Percentiles rank a stretch among this genome's conserved stretches.
These are phyloP conservation scores for Mortierella sp. DNA, from an alignment of 371 early-diverging fungal genomes.

Conservation along the genomic window DNA sequence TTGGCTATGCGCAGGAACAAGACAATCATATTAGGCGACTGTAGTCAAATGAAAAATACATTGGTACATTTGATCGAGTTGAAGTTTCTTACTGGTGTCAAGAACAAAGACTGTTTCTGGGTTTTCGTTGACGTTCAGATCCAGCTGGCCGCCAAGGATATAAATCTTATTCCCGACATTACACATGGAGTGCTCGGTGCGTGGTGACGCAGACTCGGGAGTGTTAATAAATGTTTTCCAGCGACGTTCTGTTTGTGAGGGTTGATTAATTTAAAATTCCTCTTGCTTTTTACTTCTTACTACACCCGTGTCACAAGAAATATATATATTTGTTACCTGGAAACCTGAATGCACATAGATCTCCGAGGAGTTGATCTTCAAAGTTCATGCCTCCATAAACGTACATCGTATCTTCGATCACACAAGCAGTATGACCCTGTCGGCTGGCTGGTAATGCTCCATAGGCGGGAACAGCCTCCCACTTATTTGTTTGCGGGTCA, in stretches of 20 bases:
- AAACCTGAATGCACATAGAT: constrained; percentile 81
- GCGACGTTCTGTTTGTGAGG: constrained; percentile 61
- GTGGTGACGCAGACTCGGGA: constrained; percentile 74
- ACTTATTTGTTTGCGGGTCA: constrained; percentile 66
- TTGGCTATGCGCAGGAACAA: constrained; percentile 17
- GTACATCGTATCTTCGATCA: constrained; percentile 81
- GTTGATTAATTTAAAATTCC: background rate
- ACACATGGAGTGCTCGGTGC: constrained; percentile 75
- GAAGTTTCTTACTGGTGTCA: constrained; percentile 67
- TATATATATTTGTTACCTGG: constrained; percentile 56
- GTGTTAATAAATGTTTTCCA: constrained; percentile 81
- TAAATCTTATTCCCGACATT: constrained; percentile 72
- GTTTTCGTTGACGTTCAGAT: constrained; percentile 64
- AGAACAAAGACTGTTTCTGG: constrained; percentile 66
- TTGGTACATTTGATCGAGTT: too few relatives aligned
- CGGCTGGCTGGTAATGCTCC: constrained; percentile 77
- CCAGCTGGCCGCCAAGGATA: constrained; percentile 76
- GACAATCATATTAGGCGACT: background rate
- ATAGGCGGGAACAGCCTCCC: constrained; percentile 73
- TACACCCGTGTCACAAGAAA: background rate
- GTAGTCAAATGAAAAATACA: background rate
- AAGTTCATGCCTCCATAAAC: constrained; percentile 79
- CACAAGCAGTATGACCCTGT: constrained; percentile 71
- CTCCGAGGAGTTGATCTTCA: constrained; percentile 74
- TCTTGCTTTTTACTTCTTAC: too few relatives aligned